A percentile compares a stretch with the other conserved stretches of the same genome.
phyloP scores from a whole-genome alignment of 1,284 basidiomycete genomes.

The Irpex rosettiformis region DNA sequence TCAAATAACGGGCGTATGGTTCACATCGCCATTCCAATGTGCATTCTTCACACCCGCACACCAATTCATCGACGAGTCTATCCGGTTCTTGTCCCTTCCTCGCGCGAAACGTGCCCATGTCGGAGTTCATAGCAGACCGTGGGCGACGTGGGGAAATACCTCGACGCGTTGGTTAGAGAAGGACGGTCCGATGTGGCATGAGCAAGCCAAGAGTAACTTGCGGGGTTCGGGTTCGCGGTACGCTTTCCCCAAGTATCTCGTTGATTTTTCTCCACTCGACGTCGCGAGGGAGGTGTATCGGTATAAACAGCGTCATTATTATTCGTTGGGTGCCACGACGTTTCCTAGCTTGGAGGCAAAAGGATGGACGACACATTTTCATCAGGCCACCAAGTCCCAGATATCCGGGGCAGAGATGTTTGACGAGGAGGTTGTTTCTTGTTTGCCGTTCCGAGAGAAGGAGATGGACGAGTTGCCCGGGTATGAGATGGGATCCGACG shows the following conservation, averaged over 20 bases:
- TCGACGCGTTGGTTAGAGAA: slow-evolving; percentile 6
- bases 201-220: background rate
- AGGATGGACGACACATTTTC: slow-evolving; percentile 1
- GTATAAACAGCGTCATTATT: background rate
- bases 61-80: slow-evolving; percentile 1
- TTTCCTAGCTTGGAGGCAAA: background rate
- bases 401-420: slow-evolving; percentile 1
- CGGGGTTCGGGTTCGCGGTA: slow-evolving; percentile 5
- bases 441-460: slow-evolving; percentile 8
- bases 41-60: slow-evolving; percentile 6
- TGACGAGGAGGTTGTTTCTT: background rate
- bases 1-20: background rate
- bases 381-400: background rate
- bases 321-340: background rate
- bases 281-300: slow-evolving; percentile 1
- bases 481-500: background rate
- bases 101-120: background rate
- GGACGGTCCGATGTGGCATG: background rate
- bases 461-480: background rate
- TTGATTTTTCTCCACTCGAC: slow-evolving; percentile 8
- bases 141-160: background rate
- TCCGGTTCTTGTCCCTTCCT: background rate
- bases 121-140: background rate
- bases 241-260: slow-evolving; percentile 1
- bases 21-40: slow-evolving; percentile 1